Evolutionary conservation across 1,284 basidiomycete species (phyloP).

Genomic region (Vanrija sp.): DNA sequence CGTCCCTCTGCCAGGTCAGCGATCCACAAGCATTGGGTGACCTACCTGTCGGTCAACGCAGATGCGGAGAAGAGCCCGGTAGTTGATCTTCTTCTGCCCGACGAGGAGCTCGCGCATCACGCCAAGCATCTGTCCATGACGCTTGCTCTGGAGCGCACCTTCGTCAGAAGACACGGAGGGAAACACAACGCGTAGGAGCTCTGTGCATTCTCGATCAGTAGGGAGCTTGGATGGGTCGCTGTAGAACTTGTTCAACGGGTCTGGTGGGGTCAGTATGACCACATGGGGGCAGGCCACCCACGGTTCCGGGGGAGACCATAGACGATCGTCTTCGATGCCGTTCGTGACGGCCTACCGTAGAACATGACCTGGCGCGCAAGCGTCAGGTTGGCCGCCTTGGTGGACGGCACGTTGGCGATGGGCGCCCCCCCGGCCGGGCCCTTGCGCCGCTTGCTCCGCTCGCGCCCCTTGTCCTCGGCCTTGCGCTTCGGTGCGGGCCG

Average conservation of each 20-base stretch:
- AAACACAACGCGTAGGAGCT: conserved; percentile 9
- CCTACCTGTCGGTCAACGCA: conserved; percentile 13
- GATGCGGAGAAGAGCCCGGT: conserved; percentile 10
- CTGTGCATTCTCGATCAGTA: conserved; percentile 4
- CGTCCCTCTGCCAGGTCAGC: conserved; percentile 11
- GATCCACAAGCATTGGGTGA: background rate
- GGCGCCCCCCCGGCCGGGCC: no score
- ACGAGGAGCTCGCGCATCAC: conserved; percentile 26
- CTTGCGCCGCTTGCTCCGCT: conserved; percentile 4
- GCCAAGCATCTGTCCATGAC: conserved; percentile 15
- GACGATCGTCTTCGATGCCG: conserved; percentile 9
- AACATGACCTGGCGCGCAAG: conserved; percentile 30
- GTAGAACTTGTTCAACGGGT: conserved; percentile 31
- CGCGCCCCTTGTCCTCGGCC: conserved; percentile 2
- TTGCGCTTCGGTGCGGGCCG: conserved; percentile 11
- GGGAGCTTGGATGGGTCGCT: conserved; percentile 20
- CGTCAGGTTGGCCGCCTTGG: conserved; percentile 1
- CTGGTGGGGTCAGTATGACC: conserved; percentile 16
- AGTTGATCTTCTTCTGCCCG: conserved; percentile 23
- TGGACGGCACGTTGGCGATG: no score
- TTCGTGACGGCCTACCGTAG: conserved; percentile 36
- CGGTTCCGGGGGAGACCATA: conserved; percentile 41
- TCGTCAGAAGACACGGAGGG: background rate
- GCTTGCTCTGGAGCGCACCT: background rate
- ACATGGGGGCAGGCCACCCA: conserved; percentile 26